A percentile compares a stretch with the other conserved stretches of the same genome.
Conservation (phyloP, 2,329 filamentous ascomycete species). For the Lachnellula arida region DNA sequence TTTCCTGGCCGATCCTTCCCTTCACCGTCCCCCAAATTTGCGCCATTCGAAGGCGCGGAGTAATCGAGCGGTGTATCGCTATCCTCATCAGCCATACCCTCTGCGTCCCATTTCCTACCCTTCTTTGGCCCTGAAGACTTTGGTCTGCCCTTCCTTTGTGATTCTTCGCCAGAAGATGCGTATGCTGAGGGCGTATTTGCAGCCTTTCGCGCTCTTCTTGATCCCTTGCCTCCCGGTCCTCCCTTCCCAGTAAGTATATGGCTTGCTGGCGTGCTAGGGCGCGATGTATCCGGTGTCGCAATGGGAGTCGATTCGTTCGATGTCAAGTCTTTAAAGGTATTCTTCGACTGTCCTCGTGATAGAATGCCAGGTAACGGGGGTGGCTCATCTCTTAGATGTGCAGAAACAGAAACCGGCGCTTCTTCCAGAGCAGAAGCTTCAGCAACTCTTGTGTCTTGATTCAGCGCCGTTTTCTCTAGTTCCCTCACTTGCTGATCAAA, state of each 20-base stretch:
- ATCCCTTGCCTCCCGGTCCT: constrained; percentile 72
- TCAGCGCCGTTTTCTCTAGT: constrained; percentile 56
- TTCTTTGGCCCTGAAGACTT: constrained; percentile 63
- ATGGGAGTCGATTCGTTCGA: constrained; percentile 60
- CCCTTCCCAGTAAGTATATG: constrained; percentile 69
- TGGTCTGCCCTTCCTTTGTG: constrained; percentile 53
- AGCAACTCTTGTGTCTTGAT: constrained; percentile 24
- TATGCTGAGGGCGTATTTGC: constrained; percentile 53
- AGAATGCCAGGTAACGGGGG: constrained; percentile 40
- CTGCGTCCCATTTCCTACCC: constrained; percentile 86
- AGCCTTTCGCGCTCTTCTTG: constrained; percentile 73
- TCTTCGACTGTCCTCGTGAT: constrained; percentile 27
- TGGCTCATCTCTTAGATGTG: constrained; percentile 40
- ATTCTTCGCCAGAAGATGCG: constrained; percentile 81
- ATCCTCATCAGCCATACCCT: constrained; percentile 78
- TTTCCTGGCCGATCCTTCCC: constrained; percentile 48
- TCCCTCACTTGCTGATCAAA: constrained; percentile 91
- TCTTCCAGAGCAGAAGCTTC: constrained; percentile 25
- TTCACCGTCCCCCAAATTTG: constrained; percentile 50
- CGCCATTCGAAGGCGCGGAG: constrained; percentile 57
- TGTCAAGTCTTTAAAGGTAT: constrained; percentile 27
- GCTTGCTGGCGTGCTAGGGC: constrained; percentile 68
- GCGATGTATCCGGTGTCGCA: constrained; percentile 68
- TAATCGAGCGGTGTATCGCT: constrained; percentile 82
- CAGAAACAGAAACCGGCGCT: constrained; percentile 18